phyloP scores from a whole-genome alignment of 164 flowering plant species.

The Vitis vinifera region DNA sequence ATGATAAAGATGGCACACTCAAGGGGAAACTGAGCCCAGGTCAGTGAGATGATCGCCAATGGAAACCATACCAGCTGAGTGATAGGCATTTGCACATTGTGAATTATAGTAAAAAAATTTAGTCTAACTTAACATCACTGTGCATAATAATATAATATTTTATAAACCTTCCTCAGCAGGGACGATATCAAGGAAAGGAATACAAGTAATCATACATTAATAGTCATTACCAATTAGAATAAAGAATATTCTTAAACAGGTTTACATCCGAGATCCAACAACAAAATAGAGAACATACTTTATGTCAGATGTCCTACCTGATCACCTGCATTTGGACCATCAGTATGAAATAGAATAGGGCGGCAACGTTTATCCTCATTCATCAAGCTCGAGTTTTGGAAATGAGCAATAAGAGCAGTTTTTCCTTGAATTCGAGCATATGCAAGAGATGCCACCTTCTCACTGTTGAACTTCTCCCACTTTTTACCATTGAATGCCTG shows the following conservation, averaged over 20 bases:
- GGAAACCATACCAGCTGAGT: too few species aligned
- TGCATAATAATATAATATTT: too few species aligned
- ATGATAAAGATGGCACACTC: too few species aligned
- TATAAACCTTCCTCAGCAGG: too few species aligned
- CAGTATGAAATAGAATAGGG: constrained; percentile 82
- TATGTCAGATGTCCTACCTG: constrained; percentile 41
- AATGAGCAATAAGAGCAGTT: constrained; percentile 80
- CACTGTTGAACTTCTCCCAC: constrained; percentile 96
- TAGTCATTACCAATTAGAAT: neutral
- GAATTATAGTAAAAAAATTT: too few species aligned
- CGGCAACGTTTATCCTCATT: constrained; percentile 94
- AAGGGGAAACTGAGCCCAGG: too few species aligned
- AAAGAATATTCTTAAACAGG: neutral
- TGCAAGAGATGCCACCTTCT: constrained; percentile 86
- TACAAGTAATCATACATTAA: too few species aligned
- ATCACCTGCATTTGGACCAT: constrained; percentile 93
- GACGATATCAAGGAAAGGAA: too few species aligned
- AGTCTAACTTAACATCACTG: too few species aligned
- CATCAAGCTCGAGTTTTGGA: constrained; percentile 94
- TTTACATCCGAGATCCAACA: neutral
- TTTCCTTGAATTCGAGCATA: constrained; percentile 93
- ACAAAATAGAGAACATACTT: neutral
- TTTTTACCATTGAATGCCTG: constrained; percentile 87
- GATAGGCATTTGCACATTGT: too few species aligned
- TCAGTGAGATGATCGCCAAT: too few species aligned